phyloP scores from a whole-genome alignment of 2,329 filamentous ascomycete genomes.

The Hypomyces perniciosus region DNA sequence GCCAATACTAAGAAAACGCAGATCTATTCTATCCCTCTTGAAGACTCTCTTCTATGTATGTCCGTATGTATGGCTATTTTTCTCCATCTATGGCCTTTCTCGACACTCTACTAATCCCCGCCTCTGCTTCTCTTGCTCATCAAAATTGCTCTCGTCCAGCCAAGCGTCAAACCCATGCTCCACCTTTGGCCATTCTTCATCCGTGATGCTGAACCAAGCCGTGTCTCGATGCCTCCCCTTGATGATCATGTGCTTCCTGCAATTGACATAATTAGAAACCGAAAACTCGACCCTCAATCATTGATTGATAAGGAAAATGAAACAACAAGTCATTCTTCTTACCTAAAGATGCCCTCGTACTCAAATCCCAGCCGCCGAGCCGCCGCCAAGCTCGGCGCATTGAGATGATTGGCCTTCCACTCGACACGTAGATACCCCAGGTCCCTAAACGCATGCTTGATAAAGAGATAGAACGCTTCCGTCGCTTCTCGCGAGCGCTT shows the following conservation, averaged over 20 bases:
- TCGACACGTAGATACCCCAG: constrained; percentile 52
- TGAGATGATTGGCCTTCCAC: constrained; percentile 58
- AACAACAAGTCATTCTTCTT: constrained; percentile 4
- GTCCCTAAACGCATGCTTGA: constrained; percentile 45
- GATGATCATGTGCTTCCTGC: constrained; percentile 51
- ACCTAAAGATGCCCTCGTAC: constrained; percentile 54
- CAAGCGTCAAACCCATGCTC: constrained; percentile 46
- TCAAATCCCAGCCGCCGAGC: constrained; percentile 53
- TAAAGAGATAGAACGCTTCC: constrained; percentile 52
- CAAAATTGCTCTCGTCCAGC: constrained; percentile 51
- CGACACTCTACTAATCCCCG: constrained; percentile 36
- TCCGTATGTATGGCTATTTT: neutral
- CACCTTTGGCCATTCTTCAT: constrained; percentile 50
- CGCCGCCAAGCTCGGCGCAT: constrained; percentile 46
- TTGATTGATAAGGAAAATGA: neutral
- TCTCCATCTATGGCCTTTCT: neutral
- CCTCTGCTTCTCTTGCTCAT: constrained; percentile 45
- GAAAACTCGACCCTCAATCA: neutral
- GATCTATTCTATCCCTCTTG: too few species aligned
- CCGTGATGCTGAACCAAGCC: constrained; percentile 53
- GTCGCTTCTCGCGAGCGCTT: constrained; percentile 51
- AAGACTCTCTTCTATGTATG: neutral
- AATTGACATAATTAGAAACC: neutral
- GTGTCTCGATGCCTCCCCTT: constrained; percentile 54
- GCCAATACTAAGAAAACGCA: too few species aligned